These are phyloP conservation scores for Rhododendron mucronatum DNA, from an alignment of 148 eudicot species.

Conservation along the genomic window DNA sequence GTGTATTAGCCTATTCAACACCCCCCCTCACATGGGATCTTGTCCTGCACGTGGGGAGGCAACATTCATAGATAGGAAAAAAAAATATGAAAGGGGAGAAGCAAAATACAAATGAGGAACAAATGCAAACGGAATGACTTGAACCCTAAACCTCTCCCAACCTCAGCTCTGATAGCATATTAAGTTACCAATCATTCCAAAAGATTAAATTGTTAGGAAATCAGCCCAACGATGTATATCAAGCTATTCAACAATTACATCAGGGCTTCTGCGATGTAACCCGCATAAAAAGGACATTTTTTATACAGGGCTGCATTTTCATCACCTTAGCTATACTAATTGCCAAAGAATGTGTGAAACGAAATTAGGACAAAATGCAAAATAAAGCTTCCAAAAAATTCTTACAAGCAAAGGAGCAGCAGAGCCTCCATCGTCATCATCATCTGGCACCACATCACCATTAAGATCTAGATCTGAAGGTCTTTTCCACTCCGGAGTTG, in stretches of 20 bases:
- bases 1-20: no score
- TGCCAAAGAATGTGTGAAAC: neutral
- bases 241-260: neutral
- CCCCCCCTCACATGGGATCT: neutral
- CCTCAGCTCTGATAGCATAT: neutral
- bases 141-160: neutral
- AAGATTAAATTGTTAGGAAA: neutral
- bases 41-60: neutral
- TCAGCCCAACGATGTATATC: neutral
- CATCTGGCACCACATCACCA: constrained; percentile 85
- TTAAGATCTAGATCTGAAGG: constrained; percentile 88
- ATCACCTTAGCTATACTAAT: neutral
- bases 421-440: constrained; percentile 65
- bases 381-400: neutral
- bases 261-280: neutral
- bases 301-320: neutral
- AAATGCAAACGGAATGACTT: neutral
- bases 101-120: no score
- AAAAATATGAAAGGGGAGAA: neutral
- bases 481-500: constrained; percentile 96
- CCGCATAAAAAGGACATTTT: neutral
- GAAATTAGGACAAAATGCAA: neutral
- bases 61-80: neutral
- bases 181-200: neutral
- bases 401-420: constrained; percentile 55